Base-by-base conservation (phyloP, 495 filamentous ascomycete genomes). In the Barbatosphaeria neglecta region DNA sequence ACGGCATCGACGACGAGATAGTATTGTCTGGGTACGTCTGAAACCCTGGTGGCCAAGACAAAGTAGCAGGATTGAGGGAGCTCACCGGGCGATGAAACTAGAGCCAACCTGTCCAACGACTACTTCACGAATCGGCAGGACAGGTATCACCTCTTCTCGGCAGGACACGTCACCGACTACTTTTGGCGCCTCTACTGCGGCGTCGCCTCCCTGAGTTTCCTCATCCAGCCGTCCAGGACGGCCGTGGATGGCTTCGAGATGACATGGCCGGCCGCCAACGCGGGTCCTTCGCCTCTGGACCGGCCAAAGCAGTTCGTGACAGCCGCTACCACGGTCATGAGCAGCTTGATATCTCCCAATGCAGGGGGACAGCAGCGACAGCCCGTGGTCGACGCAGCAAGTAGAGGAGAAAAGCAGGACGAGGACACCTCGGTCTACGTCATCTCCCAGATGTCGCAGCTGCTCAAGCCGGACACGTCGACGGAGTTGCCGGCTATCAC, bases 101-200 rank as follows among this genome's bases (percentile, higher is more conserved):
- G 82, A 24, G 92, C 92, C 8, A 99, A 99, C 50, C 71, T 99
- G 9, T 95, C 89, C 5, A 74, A 73, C 27, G 90, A 97, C 56
- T 99, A 99, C 62, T 99, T 99, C 61, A 95, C 87, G 10, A 90
- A 96, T 55, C 80, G 92, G 3, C 81, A 97, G 50, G 92, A 99
- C 57, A 74, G 92, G 42, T 99, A 99, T 54, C 93, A 99, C 58
- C 62, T 97, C 42, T 94, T 95, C 64, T 78, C 75, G 5, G 90
- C 84, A 13, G 76, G 70, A 50, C 76, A 81, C 19, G 69, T 99
- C 18, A 81, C 90, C 1, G 77, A 88, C 44, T 90, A 96, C 67
- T 99, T 88, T 57, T 74, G 75, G 45, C 65, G 66, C 15, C 76
- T 99, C 17, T 86, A 95, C 52, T 62, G 82, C 37, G 80, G 83